Conservation (phyloP, 768 basidiomycete species). For the Lactarius psammicola region DNA sequence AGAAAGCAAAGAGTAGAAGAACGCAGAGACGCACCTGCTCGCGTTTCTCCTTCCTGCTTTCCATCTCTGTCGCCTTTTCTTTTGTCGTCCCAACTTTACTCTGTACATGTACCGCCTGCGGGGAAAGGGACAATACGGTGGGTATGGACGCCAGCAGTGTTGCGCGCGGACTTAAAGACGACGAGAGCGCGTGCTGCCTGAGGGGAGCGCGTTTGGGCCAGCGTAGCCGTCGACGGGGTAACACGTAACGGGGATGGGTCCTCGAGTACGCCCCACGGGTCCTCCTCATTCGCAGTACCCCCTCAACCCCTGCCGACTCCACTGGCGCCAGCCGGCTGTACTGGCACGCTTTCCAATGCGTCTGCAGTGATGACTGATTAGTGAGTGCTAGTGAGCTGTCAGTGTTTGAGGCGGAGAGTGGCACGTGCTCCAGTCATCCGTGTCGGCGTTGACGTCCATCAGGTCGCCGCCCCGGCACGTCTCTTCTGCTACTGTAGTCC, state of each 20-base stretch:
- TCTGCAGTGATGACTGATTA: conserved; percentile 25
- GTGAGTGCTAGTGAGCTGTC: not conserved
- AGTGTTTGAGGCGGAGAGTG: conserved; percentile 12
- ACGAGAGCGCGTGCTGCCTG: no score
- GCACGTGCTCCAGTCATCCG: conserved; percentile 88
- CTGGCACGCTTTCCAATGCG: conserved; percentile 37
- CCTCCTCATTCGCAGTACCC: conserved; percentile 18
- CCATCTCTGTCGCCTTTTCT: no score
- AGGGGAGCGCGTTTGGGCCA: not conserved
- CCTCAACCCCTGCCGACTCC: conserved; percentile 35
- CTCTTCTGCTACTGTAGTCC: conserved; percentile 62
- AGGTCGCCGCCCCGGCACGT: conserved; percentile 62
- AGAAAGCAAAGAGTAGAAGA: not conserved
- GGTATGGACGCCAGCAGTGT: no score
- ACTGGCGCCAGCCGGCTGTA: conserved; percentile 32
- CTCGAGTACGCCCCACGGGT: no score
- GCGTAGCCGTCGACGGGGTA: not conserved
- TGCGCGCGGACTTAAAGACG: no score
- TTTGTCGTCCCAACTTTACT: no score
- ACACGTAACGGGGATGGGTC: conserved; percentile 18
- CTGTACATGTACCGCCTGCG: no score
- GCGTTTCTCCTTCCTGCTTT: conserved; percentile 85
- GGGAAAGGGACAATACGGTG: no score
- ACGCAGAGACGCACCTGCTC: conserved; percentile 59
- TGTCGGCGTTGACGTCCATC: conserved; percentile 91